Conservation (phyloP, 176 grass and related monocot species). For the Phyllostachys edulis region DNA sequence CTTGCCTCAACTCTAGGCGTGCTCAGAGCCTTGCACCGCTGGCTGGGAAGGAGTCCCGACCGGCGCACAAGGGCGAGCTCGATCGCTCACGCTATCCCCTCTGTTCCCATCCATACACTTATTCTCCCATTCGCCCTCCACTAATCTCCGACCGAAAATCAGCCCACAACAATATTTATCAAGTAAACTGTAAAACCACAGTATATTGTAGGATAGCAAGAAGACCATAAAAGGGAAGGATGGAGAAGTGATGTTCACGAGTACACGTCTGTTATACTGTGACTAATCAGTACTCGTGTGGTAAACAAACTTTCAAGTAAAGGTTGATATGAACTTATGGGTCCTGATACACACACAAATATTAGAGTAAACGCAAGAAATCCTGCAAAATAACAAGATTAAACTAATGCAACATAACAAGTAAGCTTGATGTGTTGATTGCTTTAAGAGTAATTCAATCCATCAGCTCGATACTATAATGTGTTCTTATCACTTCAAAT, state of each 20-base stretch:
- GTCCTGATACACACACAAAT: background rate
- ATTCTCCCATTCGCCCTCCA: no score
- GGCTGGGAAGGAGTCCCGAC: no score
- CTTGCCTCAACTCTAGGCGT: no score
- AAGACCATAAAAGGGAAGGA: constrained; percentile 14
- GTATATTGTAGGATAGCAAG: background rate
- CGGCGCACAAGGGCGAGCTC: no score
- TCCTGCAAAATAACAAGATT: constrained; percentile 8
- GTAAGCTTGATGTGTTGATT: background rate
- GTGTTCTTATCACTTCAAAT: constrained; percentile 15
- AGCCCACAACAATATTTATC: background rate
- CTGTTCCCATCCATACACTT: no score
- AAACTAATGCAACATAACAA: background rate
- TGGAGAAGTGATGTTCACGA: constrained; percentile 5
- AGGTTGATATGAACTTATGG: background rate
- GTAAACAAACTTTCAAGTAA: background rate
- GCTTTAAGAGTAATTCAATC: constrained; percentile 12
- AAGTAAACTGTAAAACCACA: constrained; percentile 21
- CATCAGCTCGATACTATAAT: constrained; percentile 2
- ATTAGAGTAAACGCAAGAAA: background rate
- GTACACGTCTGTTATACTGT: constrained; percentile 1
- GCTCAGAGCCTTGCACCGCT: no score
- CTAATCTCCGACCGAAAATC: no score
- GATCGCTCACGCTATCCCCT: no score
- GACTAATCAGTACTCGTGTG: background rate